Evolutionary conservation across 1,284 basidiomycete species (phyloP), one percentile per base, ranked within the genome.

Genomic region (Rhodotorula sp.): DNA sequence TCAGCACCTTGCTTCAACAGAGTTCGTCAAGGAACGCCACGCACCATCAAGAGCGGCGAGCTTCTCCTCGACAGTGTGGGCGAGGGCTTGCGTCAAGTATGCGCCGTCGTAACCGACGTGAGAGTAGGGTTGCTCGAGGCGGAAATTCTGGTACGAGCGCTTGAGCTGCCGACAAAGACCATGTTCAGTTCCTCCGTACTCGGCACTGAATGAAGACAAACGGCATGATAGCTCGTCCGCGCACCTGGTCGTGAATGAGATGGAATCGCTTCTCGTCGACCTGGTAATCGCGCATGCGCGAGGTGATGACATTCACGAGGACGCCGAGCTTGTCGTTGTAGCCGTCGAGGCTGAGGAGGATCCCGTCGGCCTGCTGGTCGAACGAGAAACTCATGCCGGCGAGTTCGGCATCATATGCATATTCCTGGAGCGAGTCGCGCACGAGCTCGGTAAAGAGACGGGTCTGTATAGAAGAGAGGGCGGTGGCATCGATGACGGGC

Each of bases 301-400:
- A 86, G 58, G 97, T 81, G 67, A 99, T 88, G 73, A 89, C 86
- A 78, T 89, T 84, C 14, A 90, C 86, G 48, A 99, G 86, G 0
- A 91, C 87, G 10, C 87, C 84, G 52, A 99, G 85, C 83, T 97
- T 98, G 83, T 99, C 95, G 80, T 96, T 97, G 84, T 97, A 99
- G 3, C 97, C 97, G 64, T 86, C 87, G 61, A 94, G 84, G 15
- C 86, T 85, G 47, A 97, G 81, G 61, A 85, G 87, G 54, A 98
- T 81, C 3, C 91, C 90, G 46, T 89, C 88, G 12, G 85, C 85
- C 74, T 89, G 86, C 46, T 86, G 85, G 49, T 87, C 84, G 76
- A 97, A 86, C 77, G 84, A 86, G 83, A 97, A 99, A 20, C 85
- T 84, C 61, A 99, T 85, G 21, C 94, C 94, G 46, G 95, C 97